phyloP scores from a whole-genome alignment of 192 early-diverging fungal species.

The Cetraspora pellucida region DNA sequence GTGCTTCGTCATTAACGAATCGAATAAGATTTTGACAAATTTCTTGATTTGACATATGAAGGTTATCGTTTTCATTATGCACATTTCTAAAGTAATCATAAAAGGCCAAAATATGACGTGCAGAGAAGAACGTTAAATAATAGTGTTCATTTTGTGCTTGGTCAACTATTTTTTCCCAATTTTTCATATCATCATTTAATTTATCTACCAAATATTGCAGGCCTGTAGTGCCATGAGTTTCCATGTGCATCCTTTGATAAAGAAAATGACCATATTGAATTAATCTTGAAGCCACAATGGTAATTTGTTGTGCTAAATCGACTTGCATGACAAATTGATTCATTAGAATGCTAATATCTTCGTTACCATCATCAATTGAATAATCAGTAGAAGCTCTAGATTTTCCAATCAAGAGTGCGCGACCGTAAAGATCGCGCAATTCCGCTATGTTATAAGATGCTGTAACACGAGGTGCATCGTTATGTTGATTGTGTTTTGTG shows the following conservation, averaged over 20 bases:
- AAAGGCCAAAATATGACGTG: conserved; percentile 9
- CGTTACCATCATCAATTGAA: neutral
- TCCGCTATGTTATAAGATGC: conserved; percentile 2
- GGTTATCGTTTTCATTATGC: too few species aligned
- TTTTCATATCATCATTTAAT: neutral
- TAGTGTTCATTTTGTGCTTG: conserved; percentile 3
- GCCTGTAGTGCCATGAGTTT: neutral
- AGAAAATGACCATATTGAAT: neutral
- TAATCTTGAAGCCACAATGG: neutral
- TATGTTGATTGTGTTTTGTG: too few species aligned
- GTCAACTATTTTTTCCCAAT: neutral
- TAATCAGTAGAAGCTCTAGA: neutral
- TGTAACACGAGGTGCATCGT: neutral
- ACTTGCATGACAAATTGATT: conserved; percentile 22
- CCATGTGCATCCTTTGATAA: neutral
- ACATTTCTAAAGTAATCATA: neutral
- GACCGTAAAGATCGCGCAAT: conserved; percentile 19
- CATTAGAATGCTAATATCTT: neutral
- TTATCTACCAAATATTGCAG: neutral
- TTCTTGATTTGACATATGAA: too few species aligned
- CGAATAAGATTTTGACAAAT: conserved; percentile 2
- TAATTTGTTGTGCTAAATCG: conserved; percentile 23
- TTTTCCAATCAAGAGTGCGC: conserved; percentile 16
- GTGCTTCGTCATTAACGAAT: neutral
- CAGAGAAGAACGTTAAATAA: conserved; percentile 8